These are phyloP conservation scores for Backusella parvicylindrica DNA, from an alignment of 192 early-diverging fungal species.

Conservation along the genomic window DNA sequence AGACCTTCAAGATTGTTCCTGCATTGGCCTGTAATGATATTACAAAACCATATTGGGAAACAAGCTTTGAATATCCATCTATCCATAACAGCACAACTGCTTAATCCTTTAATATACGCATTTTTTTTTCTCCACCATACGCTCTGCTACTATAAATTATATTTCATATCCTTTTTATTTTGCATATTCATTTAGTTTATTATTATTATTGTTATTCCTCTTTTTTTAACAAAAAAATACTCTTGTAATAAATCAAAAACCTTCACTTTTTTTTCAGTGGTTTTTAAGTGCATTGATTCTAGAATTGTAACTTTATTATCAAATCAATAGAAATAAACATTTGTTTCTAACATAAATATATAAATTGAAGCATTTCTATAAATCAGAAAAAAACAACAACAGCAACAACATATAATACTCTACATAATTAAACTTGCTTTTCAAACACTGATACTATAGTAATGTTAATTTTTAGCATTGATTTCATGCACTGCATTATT, in stretches of 20 bases:
- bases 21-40: conserved; percentile 24
- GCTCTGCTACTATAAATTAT: no score
- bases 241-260: neutral
- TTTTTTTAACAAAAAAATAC: neutral
- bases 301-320: neutral
- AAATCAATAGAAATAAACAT: neutral
- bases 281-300: neutral
- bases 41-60: conserved; percentile 35
- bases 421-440: neutral
- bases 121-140: neutral
- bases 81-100: neutral
- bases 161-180: no score
- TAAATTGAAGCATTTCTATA: neutral
- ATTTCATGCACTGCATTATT: neutral
- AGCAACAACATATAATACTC: neutral
- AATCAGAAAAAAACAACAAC: neutral
- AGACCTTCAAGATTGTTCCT: conserved; percentile 30
- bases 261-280: neutral
- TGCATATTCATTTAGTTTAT: no score
- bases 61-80: conserved; percentile 21
- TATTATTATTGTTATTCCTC: no score
- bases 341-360: neutral
- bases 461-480: neutral
- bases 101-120: neutral
- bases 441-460: neutral